Evolutionary conservation across 176 grass and related monocot genomes (phyloP).

Genomic region (Juncus effusus): DNA sequence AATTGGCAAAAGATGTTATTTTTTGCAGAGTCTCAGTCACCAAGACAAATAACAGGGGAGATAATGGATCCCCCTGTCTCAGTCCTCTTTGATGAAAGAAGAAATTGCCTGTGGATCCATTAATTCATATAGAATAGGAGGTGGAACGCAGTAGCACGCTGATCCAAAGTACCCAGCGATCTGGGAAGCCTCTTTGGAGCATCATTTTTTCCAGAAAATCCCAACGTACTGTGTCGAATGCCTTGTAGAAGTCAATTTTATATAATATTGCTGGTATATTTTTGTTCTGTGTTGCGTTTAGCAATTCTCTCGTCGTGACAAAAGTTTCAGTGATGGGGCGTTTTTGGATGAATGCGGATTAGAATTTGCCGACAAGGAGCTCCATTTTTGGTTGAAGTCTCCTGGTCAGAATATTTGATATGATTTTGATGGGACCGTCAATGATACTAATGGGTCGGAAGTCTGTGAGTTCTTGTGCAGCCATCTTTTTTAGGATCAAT

Average conservation of each 20-base stretch:
- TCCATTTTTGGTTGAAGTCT: background rate
- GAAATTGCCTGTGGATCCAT: background rate
- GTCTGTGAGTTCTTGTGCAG: background rate
- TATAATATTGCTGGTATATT: background rate
- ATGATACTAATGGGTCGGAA: background rate
- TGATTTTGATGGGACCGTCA: background rate
- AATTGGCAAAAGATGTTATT: too few relatives aligned
- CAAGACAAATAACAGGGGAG: background rate
- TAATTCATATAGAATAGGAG: background rate
- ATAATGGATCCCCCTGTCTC: background rate
- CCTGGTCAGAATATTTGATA: background rate
- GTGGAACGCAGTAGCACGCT: background rate
- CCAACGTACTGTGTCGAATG: background rate
- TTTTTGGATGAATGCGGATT: too few relatives aligned
- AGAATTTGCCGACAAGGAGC: too few relatives aligned
- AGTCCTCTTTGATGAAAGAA: background rate
- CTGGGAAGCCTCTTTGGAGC: background rate
- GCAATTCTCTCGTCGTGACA: background rate
- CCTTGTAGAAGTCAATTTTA: background rate
- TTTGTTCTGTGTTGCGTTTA: background rate
- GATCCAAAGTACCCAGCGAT: background rate
- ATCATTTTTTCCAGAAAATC: background rate
- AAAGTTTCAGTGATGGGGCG: too few relatives aligned
- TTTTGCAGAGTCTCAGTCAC: too few relatives aligned
- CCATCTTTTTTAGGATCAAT: background rate